These are phyloP conservation scores for Phaeosphaeria sp. DNA, from an alignment of 2,329 filamentous ascomycete genomes.

Conservation along the genomic window DNA sequence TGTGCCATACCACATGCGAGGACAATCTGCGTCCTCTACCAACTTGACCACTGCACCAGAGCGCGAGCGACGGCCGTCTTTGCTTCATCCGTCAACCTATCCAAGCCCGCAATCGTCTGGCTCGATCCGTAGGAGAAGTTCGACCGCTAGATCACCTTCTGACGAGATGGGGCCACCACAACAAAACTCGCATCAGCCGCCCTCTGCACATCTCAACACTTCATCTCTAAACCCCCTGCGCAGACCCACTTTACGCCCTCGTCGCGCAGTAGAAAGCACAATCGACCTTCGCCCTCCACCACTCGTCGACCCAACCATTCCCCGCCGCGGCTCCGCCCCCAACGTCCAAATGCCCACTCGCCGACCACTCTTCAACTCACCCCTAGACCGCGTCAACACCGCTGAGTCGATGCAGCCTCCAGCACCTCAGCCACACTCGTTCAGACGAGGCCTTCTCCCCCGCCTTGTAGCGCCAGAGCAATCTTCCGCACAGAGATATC, in stretches of 20 bases:
- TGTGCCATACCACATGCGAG: constrained; percentile 25
- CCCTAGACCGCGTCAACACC: background rate
- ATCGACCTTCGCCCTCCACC: constrained; percentile 32
- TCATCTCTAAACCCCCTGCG: constrained; percentile 6
- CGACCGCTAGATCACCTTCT: constrained; percentile 21
- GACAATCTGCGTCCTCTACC: constrained; percentile 32
- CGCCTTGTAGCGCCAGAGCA: background rate
- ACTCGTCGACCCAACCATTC: constrained; percentile 11
- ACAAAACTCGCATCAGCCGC: constrained; percentile 10
- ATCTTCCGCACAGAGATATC: background rate
- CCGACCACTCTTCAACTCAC: constrained; percentile 6
- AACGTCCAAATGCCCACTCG: constrained; percentile 15
- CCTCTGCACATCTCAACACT: constrained; percentile 3
- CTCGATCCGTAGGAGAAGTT: constrained; percentile 33
- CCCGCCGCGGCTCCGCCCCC: constrained; percentile 36
- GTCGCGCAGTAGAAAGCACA: constrained; percentile 25
- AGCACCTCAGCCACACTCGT: background rate
- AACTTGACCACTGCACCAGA: constrained; percentile 26
- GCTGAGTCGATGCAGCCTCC: background rate
- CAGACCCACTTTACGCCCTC: constrained; percentile 19
- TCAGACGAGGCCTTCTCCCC: background rate
- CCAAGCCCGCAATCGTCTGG: constrained; percentile 33
- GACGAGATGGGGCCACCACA: constrained; percentile 15
- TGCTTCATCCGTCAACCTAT: constrained; percentile 44
- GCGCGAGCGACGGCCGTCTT: constrained; percentile 31